Conservation (phyloP, 768 basidiomycete genomes). For the Russula foetens region DNA sequence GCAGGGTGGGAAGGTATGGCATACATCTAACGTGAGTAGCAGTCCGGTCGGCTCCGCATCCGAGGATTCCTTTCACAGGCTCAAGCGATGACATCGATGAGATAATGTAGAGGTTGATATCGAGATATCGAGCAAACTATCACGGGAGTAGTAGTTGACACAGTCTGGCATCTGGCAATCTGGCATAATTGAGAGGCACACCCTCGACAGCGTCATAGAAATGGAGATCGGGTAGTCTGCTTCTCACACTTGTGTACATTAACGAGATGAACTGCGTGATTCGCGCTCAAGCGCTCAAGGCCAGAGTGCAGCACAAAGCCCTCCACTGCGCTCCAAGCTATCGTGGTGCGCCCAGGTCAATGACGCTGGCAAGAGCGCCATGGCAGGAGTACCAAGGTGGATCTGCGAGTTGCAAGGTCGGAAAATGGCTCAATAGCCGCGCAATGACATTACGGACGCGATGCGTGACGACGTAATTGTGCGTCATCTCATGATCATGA, state of each 20-base stretch:
- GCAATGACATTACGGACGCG: conserved; percentile 54
- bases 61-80: neutral
- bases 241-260: conserved; percentile 35
- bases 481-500: no score
- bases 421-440: conserved; percentile 37
- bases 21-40: conserved; percentile 39
- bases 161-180: no score
- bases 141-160: conserved; percentile 69
- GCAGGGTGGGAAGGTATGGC: conserved; percentile 47
- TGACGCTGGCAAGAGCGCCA: conserved; percentile 33
- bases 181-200: conserved; percentile 52
- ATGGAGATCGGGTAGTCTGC: conserved; percentile 8
- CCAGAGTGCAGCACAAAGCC: conserved; percentile 29
- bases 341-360: conserved; percentile 29
- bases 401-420: conserved; percentile 36
- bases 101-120: conserved; percentile 51
- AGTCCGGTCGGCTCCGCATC: neutral
- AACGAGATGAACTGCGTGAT: conserved; percentile 48
- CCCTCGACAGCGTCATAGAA: conserved; percentile 34
- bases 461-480: conserved; percentile 56
- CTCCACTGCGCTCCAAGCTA: conserved; percentile 31
- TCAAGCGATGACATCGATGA: neutral
- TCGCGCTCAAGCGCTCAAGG: conserved; percentile 63
- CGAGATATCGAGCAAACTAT: conserved; percentile 45
- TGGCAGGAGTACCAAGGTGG: conserved; percentile 47